Percentiles rank a stretch among this genome's conserved stretches.
Conservation (phyloP, 345 rosid genomes). For the Euphorbia tirucalli region DNA sequence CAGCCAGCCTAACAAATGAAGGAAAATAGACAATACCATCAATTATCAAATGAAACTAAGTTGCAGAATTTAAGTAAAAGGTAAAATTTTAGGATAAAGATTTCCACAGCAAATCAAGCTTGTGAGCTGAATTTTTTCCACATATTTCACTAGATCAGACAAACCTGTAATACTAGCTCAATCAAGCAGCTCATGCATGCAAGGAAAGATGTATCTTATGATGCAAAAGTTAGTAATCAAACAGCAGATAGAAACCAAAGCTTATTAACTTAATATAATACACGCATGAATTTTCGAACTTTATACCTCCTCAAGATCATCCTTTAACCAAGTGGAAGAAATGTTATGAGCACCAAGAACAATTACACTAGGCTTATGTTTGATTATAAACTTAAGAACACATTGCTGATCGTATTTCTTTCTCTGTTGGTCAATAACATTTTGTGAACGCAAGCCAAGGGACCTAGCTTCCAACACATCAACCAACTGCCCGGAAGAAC, state of each 20-base stretch:
- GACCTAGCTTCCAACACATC: neutral
- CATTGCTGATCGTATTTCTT: slow-evolving; percentile 13
- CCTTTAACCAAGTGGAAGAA: neutral
- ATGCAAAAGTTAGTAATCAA: neutral
- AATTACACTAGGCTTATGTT: slow-evolving; percentile 4
- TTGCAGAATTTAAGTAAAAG: neutral
- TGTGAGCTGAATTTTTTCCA: too few species aligned
- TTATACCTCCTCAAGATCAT: slow-evolving; percentile 8
- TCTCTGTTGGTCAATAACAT: slow-evolving; percentile 13
- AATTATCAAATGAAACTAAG: neutral
- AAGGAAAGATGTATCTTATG: neutral
- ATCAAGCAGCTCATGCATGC: neutral
- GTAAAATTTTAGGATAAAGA: neutral
- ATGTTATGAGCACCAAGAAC: slow-evolving; percentile 13
- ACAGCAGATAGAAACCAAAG: neutral
- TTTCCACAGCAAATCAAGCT: too few species aligned
- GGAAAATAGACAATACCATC: neutral
- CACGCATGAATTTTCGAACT: neutral
- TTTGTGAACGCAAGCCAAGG: slow-evolving; percentile 11
- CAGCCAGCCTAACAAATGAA: too few species aligned
- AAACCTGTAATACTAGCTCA: neutral
- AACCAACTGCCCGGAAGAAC: slow-evolving; percentile 12
- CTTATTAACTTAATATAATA: neutral
- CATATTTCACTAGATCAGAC: neutral
- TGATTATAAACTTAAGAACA: slow-evolving; percentile 9